These are phyloP conservation scores for Plasmopara viticola DNA, from an alignment of 352 stramenopile species.

Conservation along the genomic window DNA sequence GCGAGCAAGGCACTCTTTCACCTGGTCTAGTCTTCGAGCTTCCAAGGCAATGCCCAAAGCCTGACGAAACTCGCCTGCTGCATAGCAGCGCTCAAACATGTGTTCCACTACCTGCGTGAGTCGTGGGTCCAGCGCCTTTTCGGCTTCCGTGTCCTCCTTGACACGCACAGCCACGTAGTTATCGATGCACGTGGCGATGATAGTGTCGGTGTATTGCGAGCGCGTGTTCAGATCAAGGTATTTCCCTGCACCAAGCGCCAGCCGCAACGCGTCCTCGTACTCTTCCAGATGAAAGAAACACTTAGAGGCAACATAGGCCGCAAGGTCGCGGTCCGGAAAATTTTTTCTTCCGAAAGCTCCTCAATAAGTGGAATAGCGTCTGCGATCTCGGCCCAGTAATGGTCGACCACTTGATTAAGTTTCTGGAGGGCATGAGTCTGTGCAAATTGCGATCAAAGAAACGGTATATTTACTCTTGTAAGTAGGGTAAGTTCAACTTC, in stretches of 20 bases:
- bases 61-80: conserved; percentile 91
- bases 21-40: conserved; percentile 88
- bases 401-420: conserved; percentile 89
- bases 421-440: conserved; percentile 88
- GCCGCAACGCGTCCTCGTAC: conserved; percentile 90
- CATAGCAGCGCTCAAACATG: conserved; percentile 97
- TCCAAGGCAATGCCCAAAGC: conserved; percentile 97
- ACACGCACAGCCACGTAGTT: conserved; percentile 91
- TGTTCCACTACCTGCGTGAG: conserved; percentile 94
- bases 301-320: conserved; percentile 89
- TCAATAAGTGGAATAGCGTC: conserved; percentile 90
- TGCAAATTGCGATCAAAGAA: conserved; percentile 3
- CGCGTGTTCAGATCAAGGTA: conserved; percentile 93
- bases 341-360: conserved; percentile 87
- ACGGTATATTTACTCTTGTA: conserved; percentile 1
- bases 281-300: conserved; percentile 99
- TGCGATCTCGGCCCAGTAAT: conserved; percentile 92
- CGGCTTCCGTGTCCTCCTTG: conserved; percentile 66
- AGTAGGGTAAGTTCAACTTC: background rate
- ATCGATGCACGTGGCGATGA: conserved; percentile 96
- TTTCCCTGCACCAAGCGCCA: conserved; percentile 92
- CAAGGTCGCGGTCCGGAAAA: conserved; percentile 89
- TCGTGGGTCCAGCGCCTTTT: conserved; percentile 82
- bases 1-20: conserved; percentile 86
- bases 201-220: conserved; percentile 96